phyloP scores from a whole-genome alignment of 179 eudicot species.

The Actinidia arguta region DNA sequence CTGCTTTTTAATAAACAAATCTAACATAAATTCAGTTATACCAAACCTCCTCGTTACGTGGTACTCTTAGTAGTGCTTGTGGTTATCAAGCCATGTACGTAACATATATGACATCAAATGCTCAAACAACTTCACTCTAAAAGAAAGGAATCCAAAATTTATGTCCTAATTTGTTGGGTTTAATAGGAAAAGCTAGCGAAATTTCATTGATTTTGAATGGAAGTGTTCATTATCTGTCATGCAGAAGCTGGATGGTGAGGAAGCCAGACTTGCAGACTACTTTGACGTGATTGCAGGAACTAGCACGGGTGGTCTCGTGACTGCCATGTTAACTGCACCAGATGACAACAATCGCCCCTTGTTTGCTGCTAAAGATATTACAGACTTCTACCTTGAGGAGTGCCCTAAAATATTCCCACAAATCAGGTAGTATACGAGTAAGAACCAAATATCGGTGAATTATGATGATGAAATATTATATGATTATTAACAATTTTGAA shows the following conservation, averaged over 20 bases:
- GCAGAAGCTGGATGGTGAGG: conserved; percentile 44
- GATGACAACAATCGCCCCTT: conserved; percentile 41
- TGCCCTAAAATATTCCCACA: conserved; percentile 50
- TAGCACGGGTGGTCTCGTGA: conserved; percentile 50
- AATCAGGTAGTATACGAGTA: conserved; percentile 12
- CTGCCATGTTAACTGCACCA: conserved; percentile 46
- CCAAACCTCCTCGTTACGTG: too few relatives aligned
- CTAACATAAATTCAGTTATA: too few relatives aligned
- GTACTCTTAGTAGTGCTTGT: too few relatives aligned
- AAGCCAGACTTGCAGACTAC: conserved; percentile 46
- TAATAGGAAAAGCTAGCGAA: not conserved
- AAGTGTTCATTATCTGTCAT: not conserved
- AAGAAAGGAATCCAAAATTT: too few relatives aligned
- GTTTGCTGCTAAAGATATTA: conserved; percentile 46
- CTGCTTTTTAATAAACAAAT: too few relatives aligned
- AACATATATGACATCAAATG: too few relatives aligned
- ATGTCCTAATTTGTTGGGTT: not conserved
- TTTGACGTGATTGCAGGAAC: conserved; percentile 47
- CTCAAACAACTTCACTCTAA: too few relatives aligned
- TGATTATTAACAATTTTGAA: not conserved
- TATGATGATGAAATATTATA: not conserved
- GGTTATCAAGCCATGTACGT: too few relatives aligned
- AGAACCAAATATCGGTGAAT: too few relatives aligned
- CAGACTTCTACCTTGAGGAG: conserved; percentile 39
- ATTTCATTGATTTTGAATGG: not conserved